Evolutionary conservation across 1,284 basidiomycete species (phyloP).

Genomic region (Naganishia sp.): DNA sequence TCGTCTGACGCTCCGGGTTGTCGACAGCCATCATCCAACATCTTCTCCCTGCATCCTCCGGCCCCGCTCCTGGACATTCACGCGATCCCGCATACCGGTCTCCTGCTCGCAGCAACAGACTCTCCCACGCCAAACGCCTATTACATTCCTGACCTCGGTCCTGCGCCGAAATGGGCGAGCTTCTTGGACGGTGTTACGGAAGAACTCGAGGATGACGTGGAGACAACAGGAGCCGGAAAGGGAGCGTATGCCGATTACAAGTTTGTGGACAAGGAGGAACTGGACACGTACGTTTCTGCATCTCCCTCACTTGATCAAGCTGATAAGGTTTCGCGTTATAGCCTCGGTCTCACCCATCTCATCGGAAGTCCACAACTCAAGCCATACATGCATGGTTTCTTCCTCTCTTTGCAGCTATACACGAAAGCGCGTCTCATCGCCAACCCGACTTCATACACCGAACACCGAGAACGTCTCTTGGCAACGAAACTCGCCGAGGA

Average conservation of each 20-base stretch:
- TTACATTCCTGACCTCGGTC: conserved; percentile 93
- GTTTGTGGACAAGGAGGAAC: conserved; percentile 86
- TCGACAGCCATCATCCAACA: conserved; percentile 77
- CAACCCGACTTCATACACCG: conserved; percentile 93
- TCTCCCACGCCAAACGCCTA: conserved; percentile 87
- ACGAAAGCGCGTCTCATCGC: conserved; percentile 92
- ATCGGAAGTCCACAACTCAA: conserved; percentile 92
- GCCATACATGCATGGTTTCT: conserved; percentile 99
- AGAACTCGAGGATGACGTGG: conserved; percentile 85
- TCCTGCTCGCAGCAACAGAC: conserved; percentile 87
- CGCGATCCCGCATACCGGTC: conserved; percentile 78
- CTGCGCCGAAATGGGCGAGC: conserved; percentile 93
- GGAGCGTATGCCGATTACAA: conserved; percentile 92
- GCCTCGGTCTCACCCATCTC: conserved; percentile 86
- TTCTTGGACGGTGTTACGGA: conserved; percentile 99
- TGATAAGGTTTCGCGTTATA: conserved; percentile 4
- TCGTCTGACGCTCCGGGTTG: not conserved
- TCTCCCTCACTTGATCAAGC: not conserved
- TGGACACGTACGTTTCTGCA: conserved; percentile 67
- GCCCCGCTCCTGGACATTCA: conserved; percentile 85
- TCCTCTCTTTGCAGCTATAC: conserved; percentile 92
- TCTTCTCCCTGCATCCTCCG: conserved; percentile 88
- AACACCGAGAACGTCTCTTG: conserved; percentile 85
- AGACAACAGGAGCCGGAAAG: conserved; percentile 51
- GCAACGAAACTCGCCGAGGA: conserved; percentile 89